Conservation (phyloP, 805 yeast genomes). For the Tetrapisispora namnaoensis region DNA sequence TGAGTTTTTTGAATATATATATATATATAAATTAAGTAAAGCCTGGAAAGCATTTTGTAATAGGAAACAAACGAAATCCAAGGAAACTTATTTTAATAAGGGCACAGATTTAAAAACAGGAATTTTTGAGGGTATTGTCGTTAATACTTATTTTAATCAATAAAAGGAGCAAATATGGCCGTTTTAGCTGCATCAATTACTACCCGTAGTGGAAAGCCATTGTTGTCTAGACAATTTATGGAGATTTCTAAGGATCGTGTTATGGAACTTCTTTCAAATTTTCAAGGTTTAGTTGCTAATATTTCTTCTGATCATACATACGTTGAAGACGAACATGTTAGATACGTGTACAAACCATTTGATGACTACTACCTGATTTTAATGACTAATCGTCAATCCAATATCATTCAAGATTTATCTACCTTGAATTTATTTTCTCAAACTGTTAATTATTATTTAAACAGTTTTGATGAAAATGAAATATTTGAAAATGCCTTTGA, state of each 20-base stretch:
- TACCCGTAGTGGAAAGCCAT: conserved; percentile 86
- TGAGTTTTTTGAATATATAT: too few species aligned
- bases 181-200: conserved; percentile 91
- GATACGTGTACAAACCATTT: conserved; percentile 92
- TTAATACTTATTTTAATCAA: too few species aligned
- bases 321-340: conserved; percentile 81
- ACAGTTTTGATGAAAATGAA: conserved; percentile 70
- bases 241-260: conserved; percentile 79
- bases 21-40: too few species aligned
- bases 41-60: too few species aligned
- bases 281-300: conserved; percentile 67
- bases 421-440: conserved; percentile 80
- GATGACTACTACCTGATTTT: conserved; percentile 88
- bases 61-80: too few species aligned
- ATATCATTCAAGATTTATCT: conserved; percentile 88
- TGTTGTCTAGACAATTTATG: conserved; percentile 83
- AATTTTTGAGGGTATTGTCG: not conserved
- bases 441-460: conserved; percentile 64
- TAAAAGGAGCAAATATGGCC: conserved; percentile 36
- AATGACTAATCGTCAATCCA: conserved; percentile 83
- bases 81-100: too few species aligned
- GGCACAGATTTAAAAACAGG: too few species aligned
- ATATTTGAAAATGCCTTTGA: conserved; percentile 80
- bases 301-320: conserved; percentile 78
- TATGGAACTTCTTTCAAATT: conserved; percentile 73